These are phyloP conservation scores for Chamaenerion angustifolium DNA, from an alignment of 345 rosid genomes.

Conservation along the genomic window DNA sequence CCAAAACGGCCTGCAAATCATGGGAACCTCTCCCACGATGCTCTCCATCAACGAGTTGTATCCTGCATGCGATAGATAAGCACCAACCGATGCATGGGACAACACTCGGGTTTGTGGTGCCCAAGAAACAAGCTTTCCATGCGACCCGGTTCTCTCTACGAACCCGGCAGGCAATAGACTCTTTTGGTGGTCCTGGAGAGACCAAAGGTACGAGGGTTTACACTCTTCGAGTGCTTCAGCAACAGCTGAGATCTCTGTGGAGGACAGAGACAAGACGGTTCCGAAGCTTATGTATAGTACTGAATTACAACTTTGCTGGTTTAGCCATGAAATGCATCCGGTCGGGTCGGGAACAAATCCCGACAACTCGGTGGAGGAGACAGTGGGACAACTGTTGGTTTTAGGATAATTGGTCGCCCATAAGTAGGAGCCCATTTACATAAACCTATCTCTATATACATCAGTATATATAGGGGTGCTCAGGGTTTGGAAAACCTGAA, in stretches of 20 bases:
- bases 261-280: slow-evolving; percentile 19
- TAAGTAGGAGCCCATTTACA: too few relatives aligned
- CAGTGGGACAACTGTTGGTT: slow-evolving; percentile 9
- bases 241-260: slow-evolving; percentile 30
- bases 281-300: slow-evolving; percentile 53
- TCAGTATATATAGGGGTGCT: too few relatives aligned
- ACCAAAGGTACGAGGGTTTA: slow-evolving; percentile 19
- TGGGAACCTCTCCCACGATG: slow-evolving; percentile 33
- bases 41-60: slow-evolving; percentile 43
- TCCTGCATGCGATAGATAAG: slow-evolving; percentile 38
- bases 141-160: slow-evolving; percentile 10
- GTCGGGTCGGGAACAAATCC: slow-evolving; percentile 13
- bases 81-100: slow-evolving; percentile 25
- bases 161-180: slow-evolving; percentile 18
- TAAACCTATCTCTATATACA: too few relatives aligned
- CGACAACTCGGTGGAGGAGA: slow-evolving; percentile 1
- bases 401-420: too few relatives aligned
- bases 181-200: slow-evolving; percentile 8
- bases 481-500: too few relatives aligned
- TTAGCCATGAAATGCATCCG: slow-evolving; percentile 44
- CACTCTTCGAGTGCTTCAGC: slow-evolving; percentile 36
- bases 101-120: slow-evolving; percentile 37
- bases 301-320: slow-evolving; percentile 16
- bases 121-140: slow-evolving; percentile 43
- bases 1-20: slow-evolving; percentile 48